Evolutionary conservation across 1,284 basidiomycete species (phyloP).

Genomic region (Microbotryomycetes sp.): DNA sequence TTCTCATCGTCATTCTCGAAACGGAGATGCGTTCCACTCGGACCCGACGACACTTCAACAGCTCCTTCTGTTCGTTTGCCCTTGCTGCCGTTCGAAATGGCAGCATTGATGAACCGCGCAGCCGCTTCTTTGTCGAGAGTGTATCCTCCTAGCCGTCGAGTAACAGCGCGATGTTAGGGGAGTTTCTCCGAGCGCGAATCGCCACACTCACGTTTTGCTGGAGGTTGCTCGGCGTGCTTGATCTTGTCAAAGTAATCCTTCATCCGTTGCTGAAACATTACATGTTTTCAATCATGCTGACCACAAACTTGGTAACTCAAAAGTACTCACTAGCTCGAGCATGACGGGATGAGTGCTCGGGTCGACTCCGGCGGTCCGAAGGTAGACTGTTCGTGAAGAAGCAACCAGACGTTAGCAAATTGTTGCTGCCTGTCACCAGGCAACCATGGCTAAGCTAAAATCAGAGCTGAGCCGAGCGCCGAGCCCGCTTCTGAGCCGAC

Average conservation of each 20-base stretch:
- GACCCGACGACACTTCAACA: background rate
- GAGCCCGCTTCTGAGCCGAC: too few relatives aligned
- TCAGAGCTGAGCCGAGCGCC: too few relatives aligned
- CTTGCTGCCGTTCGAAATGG: slow-evolving; percentile 45
- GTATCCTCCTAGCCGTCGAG: slow-evolving; percentile 44
- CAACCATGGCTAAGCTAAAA: too few relatives aligned
- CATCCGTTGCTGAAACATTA: slow-evolving; percentile 54
- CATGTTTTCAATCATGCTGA: background rate
- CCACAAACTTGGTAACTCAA: slow-evolving; percentile 27
- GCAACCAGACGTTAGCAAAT: too few relatives aligned
- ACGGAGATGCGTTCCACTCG: slow-evolving; percentile 7
- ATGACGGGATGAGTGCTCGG: slow-evolving; percentile 67
- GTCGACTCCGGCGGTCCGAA: slow-evolving; percentile 66
- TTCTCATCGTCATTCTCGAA: slow-evolving; percentile 10
- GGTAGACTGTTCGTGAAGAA: slow-evolving; percentile 52
- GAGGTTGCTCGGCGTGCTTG: slow-evolving; percentile 59
- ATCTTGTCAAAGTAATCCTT: slow-evolving; percentile 72
- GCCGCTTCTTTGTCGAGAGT: slow-evolving; percentile 67
- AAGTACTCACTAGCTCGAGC: slow-evolving; percentile 54
- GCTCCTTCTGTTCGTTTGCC: background rate
- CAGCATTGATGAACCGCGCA: slow-evolving; percentile 68
- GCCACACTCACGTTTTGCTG: slow-evolving; percentile 46
- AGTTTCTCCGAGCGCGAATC: background rate
- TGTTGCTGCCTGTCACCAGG: too few relatives aligned
- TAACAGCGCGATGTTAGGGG: background rate